Conservation (phyloP, 768 basidiomycete species). For the button mushroom (Agaricus bisporus) region DNA sequence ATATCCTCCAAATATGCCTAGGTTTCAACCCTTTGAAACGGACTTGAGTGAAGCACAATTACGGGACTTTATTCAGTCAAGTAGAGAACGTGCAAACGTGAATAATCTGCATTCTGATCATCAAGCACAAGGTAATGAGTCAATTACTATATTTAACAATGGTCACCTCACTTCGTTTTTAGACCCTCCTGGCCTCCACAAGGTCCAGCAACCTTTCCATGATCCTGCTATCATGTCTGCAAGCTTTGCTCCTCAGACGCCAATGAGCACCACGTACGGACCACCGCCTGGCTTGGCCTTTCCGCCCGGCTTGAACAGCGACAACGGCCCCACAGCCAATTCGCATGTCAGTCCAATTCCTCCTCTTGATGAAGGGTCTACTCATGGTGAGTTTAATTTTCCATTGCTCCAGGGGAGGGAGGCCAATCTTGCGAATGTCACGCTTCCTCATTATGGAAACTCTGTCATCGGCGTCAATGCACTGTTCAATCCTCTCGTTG, state of each 20-base stretch:
- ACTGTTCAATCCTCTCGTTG: slow-evolving; percentile 33
- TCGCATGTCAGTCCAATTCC: slow-evolving; percentile 15
- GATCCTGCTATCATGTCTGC: slow-evolving; percentile 83
- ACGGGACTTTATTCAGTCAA: slow-evolving; percentile 68
- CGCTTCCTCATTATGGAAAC: slow-evolving; percentile 86
- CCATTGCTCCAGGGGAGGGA: slow-evolving; percentile 66
- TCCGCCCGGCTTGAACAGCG: slow-evolving; percentile 26
- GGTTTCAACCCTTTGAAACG: slow-evolving; percentile 51
- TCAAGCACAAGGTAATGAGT: not conserved
- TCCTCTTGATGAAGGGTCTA: slow-evolving; percentile 24
- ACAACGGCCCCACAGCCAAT: slow-evolving; percentile 15
- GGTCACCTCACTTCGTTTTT: not conserved
- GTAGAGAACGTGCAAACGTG: slow-evolving; percentile 45
- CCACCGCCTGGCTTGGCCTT: slow-evolving; percentile 66
- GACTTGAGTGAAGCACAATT: slow-evolving; percentile 71
- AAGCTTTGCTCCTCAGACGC: slow-evolving; percentile 42
- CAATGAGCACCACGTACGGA: slow-evolving; percentile 36
- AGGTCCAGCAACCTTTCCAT: slow-evolving; percentile 43
- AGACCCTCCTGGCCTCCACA: slow-evolving; percentile 10
- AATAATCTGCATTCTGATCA: slow-evolving; percentile 10
- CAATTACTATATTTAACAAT: not conserved
- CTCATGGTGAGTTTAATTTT: slow-evolving; percentile 63
- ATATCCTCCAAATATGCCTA: slow-evolving; percentile 29
- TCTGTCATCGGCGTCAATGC: slow-evolving; percentile 65
- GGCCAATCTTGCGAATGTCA: slow-evolving; percentile 85